These are phyloP conservation scores for Omphalotus guepiniiformis DNA, from an alignment of 768 basidiomycete species.

Conservation along the genomic window DNA sequence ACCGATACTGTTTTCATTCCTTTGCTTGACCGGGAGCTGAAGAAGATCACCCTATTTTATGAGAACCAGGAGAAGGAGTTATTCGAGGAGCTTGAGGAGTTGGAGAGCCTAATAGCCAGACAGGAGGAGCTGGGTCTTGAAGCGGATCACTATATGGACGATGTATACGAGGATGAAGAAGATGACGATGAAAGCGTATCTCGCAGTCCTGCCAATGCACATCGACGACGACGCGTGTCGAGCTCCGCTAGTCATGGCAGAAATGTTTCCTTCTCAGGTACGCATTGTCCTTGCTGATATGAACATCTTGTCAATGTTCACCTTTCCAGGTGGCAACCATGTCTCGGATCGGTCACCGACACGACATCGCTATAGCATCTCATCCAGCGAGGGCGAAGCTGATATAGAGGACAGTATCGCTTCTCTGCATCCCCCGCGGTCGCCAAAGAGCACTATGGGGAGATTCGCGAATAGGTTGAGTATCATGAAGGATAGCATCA, in stretches of 20 bases:
- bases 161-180: conserved; percentile 44
- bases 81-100: conserved; percentile 48
- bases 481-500: conserved; percentile 39
- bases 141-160: conserved; percentile 49
- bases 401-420: conserved; percentile 37
- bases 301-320: background rate
- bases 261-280: conserved; percentile 7
- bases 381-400: conserved; percentile 42
- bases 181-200: conserved; percentile 47
- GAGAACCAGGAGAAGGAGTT: conserved; percentile 71
- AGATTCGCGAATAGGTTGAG: conserved; percentile 46
- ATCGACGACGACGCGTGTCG: conserved; percentile 29
- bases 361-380: conserved; percentile 33
- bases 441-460: conserved; percentile 21
- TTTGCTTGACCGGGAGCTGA: conserved; percentile 76
- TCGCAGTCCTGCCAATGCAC: conserved; percentile 17
- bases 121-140: conserved; percentile 59
- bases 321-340: background rate
- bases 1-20: conserved; percentile 65
- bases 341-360: conserved; percentile 16
- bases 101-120: conserved; percentile 52
- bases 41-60: conserved; percentile 81
- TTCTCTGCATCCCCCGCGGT: conserved; percentile 19
- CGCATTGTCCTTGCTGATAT: background rate
- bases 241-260: conserved; percentile 20